A percentile compares a stretch with the other conserved stretches of the same genome.
These are phyloP conservation scores for Colletotrichum liaoningense DNA, from an alignment of 2,329 filamentous ascomycete species.

Conservation along the genomic window DNA sequence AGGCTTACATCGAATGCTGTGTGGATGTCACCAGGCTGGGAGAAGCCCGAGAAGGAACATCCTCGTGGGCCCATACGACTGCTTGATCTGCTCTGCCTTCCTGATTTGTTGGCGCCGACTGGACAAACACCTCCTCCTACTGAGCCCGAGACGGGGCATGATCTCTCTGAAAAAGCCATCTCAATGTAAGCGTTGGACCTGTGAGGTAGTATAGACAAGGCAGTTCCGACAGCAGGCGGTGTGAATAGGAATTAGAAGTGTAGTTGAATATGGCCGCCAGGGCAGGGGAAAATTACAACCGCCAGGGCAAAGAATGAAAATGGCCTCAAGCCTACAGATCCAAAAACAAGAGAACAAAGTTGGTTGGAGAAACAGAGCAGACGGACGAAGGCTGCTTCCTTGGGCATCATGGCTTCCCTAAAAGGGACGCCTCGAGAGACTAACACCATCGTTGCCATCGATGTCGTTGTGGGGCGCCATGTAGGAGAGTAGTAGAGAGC, in stretches of 20 bases:
- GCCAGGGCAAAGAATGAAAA: slow-evolving; percentile 21
- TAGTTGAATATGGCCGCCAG: slow-evolving; percentile 20
- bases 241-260: not conserved
- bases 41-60: slow-evolving; percentile 46
- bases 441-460: not conserved
- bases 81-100: slow-evolving; percentile 25
- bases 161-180: slow-evolving; percentile 41
- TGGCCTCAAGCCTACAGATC: slow-evolving; percentile 3
- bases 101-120: slow-evolving; percentile 31
- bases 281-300: slow-evolving; percentile 11
- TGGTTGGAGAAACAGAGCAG: not conserved
- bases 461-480: not conserved
- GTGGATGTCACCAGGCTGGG: slow-evolving; percentile 43
- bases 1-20: slow-evolving; percentile 49
- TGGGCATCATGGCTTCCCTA: slow-evolving; percentile 4
- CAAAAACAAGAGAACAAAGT: not conserved
- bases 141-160: slow-evolving; percentile 46
- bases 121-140: slow-evolving; percentile 40
- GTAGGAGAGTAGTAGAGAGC: not conserved
- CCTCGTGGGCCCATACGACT: slow-evolving; percentile 44
- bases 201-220: not conserved
- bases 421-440: not conserved
- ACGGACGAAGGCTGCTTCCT: not conserved
- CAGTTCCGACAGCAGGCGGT: too few relatives aligned
- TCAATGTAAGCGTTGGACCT: slow-evolving; percentile 21